A percentile compares a stretch with the other conserved stretches of the same genome.
Conservation (phyloP, 2,329 filamentous ascomycete genomes). For the Aspergillus ochraceoroseus region DNA sequence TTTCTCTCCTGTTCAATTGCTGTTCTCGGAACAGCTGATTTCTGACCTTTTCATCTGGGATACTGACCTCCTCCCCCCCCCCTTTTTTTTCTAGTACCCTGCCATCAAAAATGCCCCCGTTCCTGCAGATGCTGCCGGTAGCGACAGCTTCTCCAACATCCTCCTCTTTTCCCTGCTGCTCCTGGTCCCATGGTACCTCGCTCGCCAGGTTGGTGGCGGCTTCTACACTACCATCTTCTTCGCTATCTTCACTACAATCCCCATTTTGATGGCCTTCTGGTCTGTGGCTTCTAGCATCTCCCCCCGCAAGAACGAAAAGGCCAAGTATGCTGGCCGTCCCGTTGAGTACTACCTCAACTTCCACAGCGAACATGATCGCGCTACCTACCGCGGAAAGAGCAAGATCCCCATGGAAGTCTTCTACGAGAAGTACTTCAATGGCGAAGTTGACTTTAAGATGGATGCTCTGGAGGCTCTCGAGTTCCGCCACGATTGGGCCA, state of each 20-base stretch:
- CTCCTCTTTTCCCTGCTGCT: slow-evolving; percentile 66
- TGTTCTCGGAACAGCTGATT: neutral
- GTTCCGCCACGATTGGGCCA: slow-evolving; percentile 95
- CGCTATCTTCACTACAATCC: slow-evolving; percentile 68
- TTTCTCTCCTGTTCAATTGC: slow-evolving; percentile 2
- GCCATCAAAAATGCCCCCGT: slow-evolving; percentile 92
- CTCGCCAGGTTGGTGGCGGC: slow-evolving; percentile 79
- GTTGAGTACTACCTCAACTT: slow-evolving; percentile 74
- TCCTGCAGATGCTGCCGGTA: slow-evolving; percentile 79
- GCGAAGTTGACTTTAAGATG: slow-evolving; percentile 90
- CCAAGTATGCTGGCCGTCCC: slow-evolving; percentile 73
- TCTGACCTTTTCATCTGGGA: too few relatives aligned
- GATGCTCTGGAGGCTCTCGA: slow-evolving; percentile 85
- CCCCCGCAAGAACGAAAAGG: slow-evolving; percentile 90
- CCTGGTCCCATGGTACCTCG: slow-evolving; percentile 70
- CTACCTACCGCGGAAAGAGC: slow-evolving; percentile 48
- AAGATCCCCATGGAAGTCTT: slow-evolving; percentile 67
- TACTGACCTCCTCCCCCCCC: neutral
- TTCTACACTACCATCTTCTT: slow-evolving; percentile 86
- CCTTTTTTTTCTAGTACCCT: slow-evolving; percentile 57
- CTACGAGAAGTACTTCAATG: slow-evolving; percentile 96
- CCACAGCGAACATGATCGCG: slow-evolving; percentile 45
- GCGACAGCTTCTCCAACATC: slow-evolving; percentile 81
- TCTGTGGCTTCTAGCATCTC: slow-evolving; percentile 70
- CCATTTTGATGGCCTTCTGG: slow-evolving; percentile 80